phyloP scores from a whole-genome alignment of 306 rosid genomes.

The Pterocarpus santalinus region DNA sequence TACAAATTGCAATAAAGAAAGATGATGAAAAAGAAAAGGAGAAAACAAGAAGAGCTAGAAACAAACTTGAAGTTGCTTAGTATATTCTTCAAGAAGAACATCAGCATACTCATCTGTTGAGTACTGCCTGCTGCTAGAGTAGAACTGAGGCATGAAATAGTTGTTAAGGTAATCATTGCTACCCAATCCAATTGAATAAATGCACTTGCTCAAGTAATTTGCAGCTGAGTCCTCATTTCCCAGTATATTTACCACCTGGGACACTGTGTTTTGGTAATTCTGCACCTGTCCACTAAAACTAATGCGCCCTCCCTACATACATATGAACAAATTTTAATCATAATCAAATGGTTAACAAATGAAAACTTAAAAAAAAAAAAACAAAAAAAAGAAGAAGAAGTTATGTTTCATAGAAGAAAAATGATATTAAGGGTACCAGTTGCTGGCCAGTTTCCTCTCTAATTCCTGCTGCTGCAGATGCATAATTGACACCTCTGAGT shows the following conservation, averaged over 20 bases:
- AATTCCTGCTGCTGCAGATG: conserved; percentile 99
- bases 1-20: neutral
- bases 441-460: conserved; percentile 95
- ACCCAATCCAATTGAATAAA: conserved; percentile 86
- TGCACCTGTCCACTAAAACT: conserved; percentile 80
- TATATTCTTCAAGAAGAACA: conserved; percentile 67
- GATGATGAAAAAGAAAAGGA: neutral
- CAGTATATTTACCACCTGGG: conserved; percentile 72
- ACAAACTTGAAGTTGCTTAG: conserved; percentile 68
- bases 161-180: conserved; percentile 96
- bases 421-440: conserved; percentile 53
- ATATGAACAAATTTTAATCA: neutral
- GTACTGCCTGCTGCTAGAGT: conserved; percentile 62
- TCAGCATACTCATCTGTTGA: conserved; percentile 74
- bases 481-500: conserved; percentile 87
- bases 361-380: neutral
- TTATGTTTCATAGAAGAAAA: neutral
- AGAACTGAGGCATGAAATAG: conserved; percentile 85
- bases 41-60: conserved; percentile 1
- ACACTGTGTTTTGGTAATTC: conserved; percentile 73
- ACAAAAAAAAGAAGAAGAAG: too few relatives aligned
- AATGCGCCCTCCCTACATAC: conserved; percentile 78
- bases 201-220: conserved; percentile 75
- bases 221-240: conserved; percentile 81
- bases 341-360: conserved; percentile 1